phyloP scores from a whole-genome alignment of 2,329 filamentous ascomycete species.

The Calonectria ilicicola region DNA sequence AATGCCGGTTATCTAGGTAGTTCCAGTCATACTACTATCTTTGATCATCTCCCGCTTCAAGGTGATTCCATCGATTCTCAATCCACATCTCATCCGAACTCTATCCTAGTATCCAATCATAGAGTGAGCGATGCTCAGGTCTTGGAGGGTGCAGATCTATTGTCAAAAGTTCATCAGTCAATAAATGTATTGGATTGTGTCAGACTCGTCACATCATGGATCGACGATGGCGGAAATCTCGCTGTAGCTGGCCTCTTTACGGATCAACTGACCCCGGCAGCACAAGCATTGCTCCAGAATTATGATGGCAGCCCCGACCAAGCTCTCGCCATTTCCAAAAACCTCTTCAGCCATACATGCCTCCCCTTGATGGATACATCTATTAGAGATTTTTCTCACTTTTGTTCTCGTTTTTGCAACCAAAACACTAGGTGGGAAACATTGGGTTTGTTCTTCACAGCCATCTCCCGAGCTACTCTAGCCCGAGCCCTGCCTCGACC shows the following conservation, averaged over 20 bases:
- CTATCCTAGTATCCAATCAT: not conserved
- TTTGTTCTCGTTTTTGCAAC: conserved; percentile 27
- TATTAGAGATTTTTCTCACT: conserved; percentile 17
- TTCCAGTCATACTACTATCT: conserved; percentile 34
- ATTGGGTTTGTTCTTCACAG: conserved; percentile 38
- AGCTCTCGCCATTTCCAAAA: conserved; percentile 9
- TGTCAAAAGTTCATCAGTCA: conserved; percentile 4
- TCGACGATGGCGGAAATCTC: conserved; percentile 12
- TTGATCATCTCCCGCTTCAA: conserved; percentile 21
- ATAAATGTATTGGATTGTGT: not conserved
- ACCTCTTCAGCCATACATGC: conserved; percentile 22
- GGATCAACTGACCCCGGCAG: not conserved
- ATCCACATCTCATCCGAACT: not conserved
- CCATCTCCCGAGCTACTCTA: conserved; percentile 37
- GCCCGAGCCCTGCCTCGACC: conserved; percentile 23
- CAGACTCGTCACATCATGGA: conserved; percentile 6
- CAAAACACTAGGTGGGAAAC: conserved; percentile 40
- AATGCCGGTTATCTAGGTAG: conserved; percentile 40
- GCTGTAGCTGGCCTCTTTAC: conserved; percentile 11
- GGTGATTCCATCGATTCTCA: not conserved
- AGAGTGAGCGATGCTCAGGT: not conserved
- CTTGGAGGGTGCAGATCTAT: conserved; percentile 4
- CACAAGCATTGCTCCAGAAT: not conserved
- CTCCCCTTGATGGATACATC: conserved; percentile 12
- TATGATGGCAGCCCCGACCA: not conserved